Percentiles rank a stretch among this genome's conserved stretches.
Evolutionary conservation across 1,284 basidiomycete species (phyloP).

Genomic region (Marasmius sp.): DNA sequence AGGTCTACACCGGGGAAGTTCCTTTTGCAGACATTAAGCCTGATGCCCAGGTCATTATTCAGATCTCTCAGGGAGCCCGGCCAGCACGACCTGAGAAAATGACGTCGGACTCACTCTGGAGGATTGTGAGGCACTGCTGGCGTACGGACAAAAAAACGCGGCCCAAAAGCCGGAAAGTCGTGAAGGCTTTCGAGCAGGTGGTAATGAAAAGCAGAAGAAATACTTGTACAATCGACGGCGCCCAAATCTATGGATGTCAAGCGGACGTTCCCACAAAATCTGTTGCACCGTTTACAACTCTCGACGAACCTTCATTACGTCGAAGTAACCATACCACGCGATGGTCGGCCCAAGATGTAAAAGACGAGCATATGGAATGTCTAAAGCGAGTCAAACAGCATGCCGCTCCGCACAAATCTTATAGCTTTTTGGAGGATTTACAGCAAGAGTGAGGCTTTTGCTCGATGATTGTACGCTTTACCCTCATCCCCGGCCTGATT

Average conservation of each 20-base stretch:
- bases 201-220: not conserved
- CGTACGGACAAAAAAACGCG: not conserved
- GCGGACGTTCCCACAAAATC: not conserved
- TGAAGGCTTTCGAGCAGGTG: not conserved
- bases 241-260: not conserved
- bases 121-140: conserved; percentile 8
- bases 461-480: not conserved
- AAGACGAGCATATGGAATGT: conserved; percentile 4
- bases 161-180: not conserved
- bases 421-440: conserved; percentile 79
- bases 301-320: not conserved
- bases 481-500: not conserved
- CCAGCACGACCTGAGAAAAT: conserved; percentile 7
- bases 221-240: not conserved
- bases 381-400: conserved; percentile 19
- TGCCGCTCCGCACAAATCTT: conserved; percentile 70
- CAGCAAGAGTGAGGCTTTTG: conserved; percentile 63
- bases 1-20: conserved; percentile 13
- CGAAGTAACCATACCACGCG: not conserved
- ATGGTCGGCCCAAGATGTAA: not conserved
- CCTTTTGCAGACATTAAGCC: conserved; percentile 9
- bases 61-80: conserved; percentile 9
- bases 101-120: conserved; percentile 9
- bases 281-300: not conserved
- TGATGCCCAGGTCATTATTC: conserved; percentile 10